These are phyloP conservation scores for Cladophialophora immunda DNA, from an alignment of 2,329 filamentous ascomycete species.

Conservation along the genomic window DNA sequence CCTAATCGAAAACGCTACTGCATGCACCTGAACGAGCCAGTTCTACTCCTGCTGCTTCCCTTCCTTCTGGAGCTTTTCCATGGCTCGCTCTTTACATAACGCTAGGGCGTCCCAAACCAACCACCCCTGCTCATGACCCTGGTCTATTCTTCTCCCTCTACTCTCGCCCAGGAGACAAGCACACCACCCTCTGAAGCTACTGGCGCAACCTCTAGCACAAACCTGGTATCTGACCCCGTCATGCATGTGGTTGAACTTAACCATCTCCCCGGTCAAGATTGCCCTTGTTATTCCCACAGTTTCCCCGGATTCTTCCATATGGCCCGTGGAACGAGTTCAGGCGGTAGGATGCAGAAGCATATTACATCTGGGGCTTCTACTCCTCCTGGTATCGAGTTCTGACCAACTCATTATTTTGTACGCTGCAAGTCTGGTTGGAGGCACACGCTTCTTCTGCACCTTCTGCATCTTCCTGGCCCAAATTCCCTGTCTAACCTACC, in stretches of 20 bases:
- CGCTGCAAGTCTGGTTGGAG: background rate
- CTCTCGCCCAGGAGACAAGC: conserved; percentile 3
- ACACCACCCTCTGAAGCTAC: conserved; percentile 12
- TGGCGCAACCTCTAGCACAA: conserved; percentile 4
- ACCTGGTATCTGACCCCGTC: conserved; percentile 18
- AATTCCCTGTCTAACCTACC: background rate
- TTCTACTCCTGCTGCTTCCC: conserved; percentile 12
- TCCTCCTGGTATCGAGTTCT: background rate
- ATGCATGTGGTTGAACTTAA: conserved; percentile 21
- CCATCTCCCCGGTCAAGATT: conserved; percentile 13
- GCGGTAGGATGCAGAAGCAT: conserved; percentile 1
- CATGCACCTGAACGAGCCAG: conserved; percentile 1
- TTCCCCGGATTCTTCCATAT: conserved; percentile 29
- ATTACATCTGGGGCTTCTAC: conserved; percentile 5
- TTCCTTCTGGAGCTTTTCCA: conserved; percentile 24
- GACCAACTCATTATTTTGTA: conserved; percentile 5
- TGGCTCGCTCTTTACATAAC: background rate
- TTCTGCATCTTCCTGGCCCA: background rate
- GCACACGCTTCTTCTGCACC: background rate
- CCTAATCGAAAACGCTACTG: conserved; percentile 14
- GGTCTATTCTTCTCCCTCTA: background rate
- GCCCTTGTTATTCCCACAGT: conserved; percentile 19
- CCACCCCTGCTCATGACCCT: background rate
- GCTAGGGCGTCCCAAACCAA: background rate
- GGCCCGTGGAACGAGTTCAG: background rate